A percentile compares a stretch with the other conserved stretches of the same genome.
Evolutionary conservation across 1,139 yeast genomes (phyloP).

Genomic region (Scheffersomyces illinoinensis): DNA sequence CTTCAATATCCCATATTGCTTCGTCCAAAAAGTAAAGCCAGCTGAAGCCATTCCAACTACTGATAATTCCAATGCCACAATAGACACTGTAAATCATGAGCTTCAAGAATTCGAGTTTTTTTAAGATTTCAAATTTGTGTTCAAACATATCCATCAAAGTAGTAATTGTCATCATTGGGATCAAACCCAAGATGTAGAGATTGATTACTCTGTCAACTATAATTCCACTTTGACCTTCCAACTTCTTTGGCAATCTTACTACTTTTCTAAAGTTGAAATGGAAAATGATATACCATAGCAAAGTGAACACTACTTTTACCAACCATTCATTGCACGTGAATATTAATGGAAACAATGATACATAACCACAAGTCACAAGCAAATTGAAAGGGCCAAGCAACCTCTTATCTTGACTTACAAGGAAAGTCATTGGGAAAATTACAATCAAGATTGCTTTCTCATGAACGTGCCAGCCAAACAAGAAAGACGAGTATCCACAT

Average conservation of each 20-base stretch:
- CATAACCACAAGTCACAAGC: slow-evolving; percentile 78
- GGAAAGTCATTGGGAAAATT: slow-evolving; percentile 84
- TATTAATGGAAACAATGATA: slow-evolving; percentile 84
- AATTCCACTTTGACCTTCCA: slow-evolving; percentile 41
- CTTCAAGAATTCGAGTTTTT: slow-evolving; percentile 67
- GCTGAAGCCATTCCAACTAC: slow-evolving; percentile 86
- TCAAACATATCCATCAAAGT: slow-evolving; percentile 61
- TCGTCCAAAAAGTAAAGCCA: slow-evolving; percentile 87
- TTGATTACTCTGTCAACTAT: slow-evolving; percentile 72
- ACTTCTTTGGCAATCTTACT: slow-evolving; percentile 54
- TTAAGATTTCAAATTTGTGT: slow-evolving; percentile 47
- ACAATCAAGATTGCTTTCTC: slow-evolving; percentile 91
- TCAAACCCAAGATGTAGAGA: slow-evolving; percentile 66
- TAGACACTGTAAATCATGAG: slow-evolving; percentile 84
- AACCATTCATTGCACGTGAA: slow-evolving; percentile 81
- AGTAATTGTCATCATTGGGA: slow-evolving; percentile 60
- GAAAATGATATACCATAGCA: slow-evolving; percentile 82
- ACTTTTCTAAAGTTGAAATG: slow-evolving; percentile 71
- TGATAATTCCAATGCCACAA: slow-evolving; percentile 80
- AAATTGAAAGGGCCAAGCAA: slow-evolving; percentile 66
- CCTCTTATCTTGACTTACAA: slow-evolving; percentile 71
- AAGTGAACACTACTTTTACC: slow-evolving; percentile 74
- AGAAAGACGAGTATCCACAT: slow-evolving; percentile 87
- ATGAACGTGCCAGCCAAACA: slow-evolving; percentile 99
- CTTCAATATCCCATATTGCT: slow-evolving; percentile 48